Percentiles rank a stretch among this genome's conserved stretches.
These are phyloP conservation scores for Cladosporium sp. DNA, from an alignment of 2,329 filamentous ascomycete species.

Conservation along the genomic window DNA sequence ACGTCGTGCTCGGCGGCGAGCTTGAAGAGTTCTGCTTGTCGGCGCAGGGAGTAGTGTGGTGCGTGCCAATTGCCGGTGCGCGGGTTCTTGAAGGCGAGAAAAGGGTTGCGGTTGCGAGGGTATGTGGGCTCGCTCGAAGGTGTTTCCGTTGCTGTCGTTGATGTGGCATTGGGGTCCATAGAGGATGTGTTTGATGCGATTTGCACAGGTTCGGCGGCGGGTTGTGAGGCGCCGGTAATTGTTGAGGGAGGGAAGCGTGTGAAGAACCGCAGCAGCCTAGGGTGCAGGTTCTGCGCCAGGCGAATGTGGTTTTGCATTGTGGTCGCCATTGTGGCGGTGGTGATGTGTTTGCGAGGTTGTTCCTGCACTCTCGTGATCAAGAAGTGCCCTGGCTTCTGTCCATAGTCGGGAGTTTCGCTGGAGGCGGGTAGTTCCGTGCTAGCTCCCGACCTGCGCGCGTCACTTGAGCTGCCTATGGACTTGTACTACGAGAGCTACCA, in stretches of 20 bases:
- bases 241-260: conserved; percentile 73
- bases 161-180: conserved; percentile 38
- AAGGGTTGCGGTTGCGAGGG: conserved; percentile 64
- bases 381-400: neutral
- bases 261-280: conserved; percentile 79
- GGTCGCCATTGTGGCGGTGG: conserved; percentile 10
- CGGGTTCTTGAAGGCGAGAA: conserved; percentile 73
- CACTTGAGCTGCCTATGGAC: conserved; percentile 10
- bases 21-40: conserved; percentile 88
- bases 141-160: conserved; percentile 33
- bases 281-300: conserved; percentile 65
- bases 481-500: neutral
- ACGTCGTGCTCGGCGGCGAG: conserved; percentile 60
- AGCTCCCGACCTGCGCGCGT: conserved; percentile 13
- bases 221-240: conserved; percentile 4
- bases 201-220: conserved; percentile 6
- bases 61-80: conserved; percentile 78
- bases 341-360: conserved; percentile 8
- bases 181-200: conserved; percentile 34
- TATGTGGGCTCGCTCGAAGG: conserved; percentile 19
- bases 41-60: conserved; percentile 74
- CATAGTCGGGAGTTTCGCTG: conserved; percentile 9
- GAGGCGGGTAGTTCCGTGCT: neutral
- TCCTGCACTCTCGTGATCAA: neutral
- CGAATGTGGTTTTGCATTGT: conserved; percentile 35